phyloP scores from a whole-genome alignment of 345 rosid species.

The Syzygium oleosum region DNA sequence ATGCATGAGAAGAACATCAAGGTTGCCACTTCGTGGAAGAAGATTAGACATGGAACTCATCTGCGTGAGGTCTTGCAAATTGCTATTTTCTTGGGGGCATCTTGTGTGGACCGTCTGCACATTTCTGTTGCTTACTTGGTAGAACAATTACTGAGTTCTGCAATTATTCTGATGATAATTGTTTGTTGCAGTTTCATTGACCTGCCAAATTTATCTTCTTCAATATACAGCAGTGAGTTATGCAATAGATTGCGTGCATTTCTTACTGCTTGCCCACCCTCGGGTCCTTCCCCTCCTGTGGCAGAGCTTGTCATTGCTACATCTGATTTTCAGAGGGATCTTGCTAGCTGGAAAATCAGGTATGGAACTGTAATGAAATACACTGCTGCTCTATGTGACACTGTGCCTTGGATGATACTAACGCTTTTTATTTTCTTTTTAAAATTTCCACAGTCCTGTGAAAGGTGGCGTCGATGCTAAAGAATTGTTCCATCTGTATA shows the following conservation, averaged over 20 bases:
- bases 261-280: constrained; percentile 89
- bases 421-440: background rate
- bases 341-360: constrained; percentile 81
- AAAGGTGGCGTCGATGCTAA: constrained; percentile 98
- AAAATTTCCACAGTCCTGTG: constrained; percentile 43
- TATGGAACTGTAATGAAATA: constrained; percentile 6
- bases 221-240: constrained; percentile 92
- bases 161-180: constrained; percentile 8
- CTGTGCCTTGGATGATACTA: background rate
- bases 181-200: constrained; percentile 66
- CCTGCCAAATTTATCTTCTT: constrained; percentile 80
- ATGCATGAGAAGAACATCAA: background rate
- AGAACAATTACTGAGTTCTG: background rate
- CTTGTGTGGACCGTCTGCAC: background rate
- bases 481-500: constrained; percentile 87
- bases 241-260: constrained; percentile 79
- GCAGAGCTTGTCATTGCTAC: constrained; percentile 92
- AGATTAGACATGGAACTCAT: background rate
- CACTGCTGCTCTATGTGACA: background rate
- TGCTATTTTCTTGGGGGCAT: background rate
- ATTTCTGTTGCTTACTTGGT: constrained; percentile 2
- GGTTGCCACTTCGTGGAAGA: background rate
- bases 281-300: constrained; percentile 87
- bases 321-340: constrained; percentile 93
- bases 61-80: background rate